These are phyloP conservation scores for Hippophae tibetana DNA, from an alignment of 306 rosid genomes.

Conservation along the genomic window DNA sequence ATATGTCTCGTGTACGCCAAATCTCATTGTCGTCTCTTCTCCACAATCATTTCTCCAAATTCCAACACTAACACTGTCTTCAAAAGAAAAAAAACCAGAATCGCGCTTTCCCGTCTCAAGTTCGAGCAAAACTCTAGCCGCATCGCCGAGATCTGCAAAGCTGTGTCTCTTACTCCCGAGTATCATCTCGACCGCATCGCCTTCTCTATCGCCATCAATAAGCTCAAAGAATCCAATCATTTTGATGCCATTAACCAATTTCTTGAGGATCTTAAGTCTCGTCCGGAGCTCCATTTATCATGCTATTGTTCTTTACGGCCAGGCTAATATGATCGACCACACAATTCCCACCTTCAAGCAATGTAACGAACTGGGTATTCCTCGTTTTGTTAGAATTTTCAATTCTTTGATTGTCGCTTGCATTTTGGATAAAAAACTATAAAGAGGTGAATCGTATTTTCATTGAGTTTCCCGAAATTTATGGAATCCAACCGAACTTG, in stretches of 20 bases:
- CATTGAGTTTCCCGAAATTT: constrained; percentile 49
- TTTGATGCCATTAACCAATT: constrained; percentile 44
- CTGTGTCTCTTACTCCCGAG: constrained; percentile 65
- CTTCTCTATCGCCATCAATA: constrained; percentile 50
- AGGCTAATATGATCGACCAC: constrained; percentile 56
- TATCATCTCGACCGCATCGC: constrained; percentile 55
- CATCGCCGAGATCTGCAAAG: constrained; percentile 62
- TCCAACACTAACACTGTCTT: constrained; percentile 33
- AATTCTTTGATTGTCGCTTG: constrained; percentile 58
- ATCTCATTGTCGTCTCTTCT: constrained; percentile 24
- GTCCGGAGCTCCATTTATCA: constrained; percentile 58
- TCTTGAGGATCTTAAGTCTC: constrained; percentile 45
- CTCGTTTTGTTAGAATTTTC: constrained; percentile 45
- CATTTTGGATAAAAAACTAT: constrained; percentile 39
- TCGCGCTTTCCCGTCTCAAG: constrained; percentile 53
- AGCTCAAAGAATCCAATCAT: constrained; percentile 48
- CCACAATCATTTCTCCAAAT: constrained; percentile 45
- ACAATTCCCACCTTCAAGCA: constrained; percentile 43
- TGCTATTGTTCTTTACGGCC: constrained; percentile 67
- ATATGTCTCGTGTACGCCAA: constrained; percentile 41
- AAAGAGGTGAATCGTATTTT: constrained; percentile 49
- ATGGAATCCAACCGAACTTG: constrained; percentile 41
- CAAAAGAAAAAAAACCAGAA: constrained; percentile 35
- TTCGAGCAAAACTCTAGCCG: constrained; percentile 55
- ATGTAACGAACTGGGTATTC: constrained; percentile 27